A percentile compares a stretch with the other conserved stretches of the same genome.
phyloP scores from a whole-genome alignment of 2,329 filamentous ascomycete species.

The Arthrobotrys entomopaga region DNA sequence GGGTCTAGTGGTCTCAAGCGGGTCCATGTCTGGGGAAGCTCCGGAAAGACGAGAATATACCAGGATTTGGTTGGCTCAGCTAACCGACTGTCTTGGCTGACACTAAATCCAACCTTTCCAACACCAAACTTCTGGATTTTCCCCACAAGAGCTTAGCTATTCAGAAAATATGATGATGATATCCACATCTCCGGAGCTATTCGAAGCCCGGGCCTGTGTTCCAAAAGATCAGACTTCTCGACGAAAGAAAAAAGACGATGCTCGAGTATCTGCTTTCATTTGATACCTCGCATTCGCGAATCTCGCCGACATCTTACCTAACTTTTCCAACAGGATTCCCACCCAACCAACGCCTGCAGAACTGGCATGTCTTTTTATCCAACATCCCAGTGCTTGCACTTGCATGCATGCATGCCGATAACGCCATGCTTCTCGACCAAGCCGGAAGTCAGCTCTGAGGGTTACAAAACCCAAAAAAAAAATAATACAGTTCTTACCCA shows the following conservation, averaged over 20 bases:
- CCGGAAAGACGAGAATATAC: slow-evolving; percentile 8
- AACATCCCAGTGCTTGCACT: slow-evolving; percentile 35
- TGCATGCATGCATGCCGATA: slow-evolving; percentile 52
- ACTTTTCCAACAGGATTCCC: neutral
- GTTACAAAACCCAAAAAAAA: slow-evolving; percentile 11
- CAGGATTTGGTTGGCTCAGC: slow-evolving; percentile 41
- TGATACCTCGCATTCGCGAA: slow-evolving; percentile 16
- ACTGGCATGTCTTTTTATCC: slow-evolving; percentile 47
- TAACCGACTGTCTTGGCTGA: slow-evolving; percentile 47
- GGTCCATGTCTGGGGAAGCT: slow-evolving; percentile 43
- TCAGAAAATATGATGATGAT: neutral
- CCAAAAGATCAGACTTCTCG: too few relatives aligned
- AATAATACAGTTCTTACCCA: slow-evolving; percentile 14
- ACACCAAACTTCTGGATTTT: slow-evolving; percentile 45
- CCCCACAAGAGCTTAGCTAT: neutral
- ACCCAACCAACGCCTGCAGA: slow-evolving; percentile 31
- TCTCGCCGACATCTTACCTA: slow-evolving; percentile 18
- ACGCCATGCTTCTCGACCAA: slow-evolving; percentile 49
- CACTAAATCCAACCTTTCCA: slow-evolving; percentile 44
- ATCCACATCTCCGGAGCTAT: slow-evolving; percentile 30
- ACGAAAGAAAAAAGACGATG: neutral
- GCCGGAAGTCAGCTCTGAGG: slow-evolving; percentile 41
- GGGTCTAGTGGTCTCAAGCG: slow-evolving; percentile 33
- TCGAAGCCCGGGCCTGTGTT: slow-evolving; percentile 18
- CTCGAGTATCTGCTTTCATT: slow-evolving; percentile 10